phyloP scores from a whole-genome alignment of 257 asterid species.

The Solanum tarapatanum region DNA sequence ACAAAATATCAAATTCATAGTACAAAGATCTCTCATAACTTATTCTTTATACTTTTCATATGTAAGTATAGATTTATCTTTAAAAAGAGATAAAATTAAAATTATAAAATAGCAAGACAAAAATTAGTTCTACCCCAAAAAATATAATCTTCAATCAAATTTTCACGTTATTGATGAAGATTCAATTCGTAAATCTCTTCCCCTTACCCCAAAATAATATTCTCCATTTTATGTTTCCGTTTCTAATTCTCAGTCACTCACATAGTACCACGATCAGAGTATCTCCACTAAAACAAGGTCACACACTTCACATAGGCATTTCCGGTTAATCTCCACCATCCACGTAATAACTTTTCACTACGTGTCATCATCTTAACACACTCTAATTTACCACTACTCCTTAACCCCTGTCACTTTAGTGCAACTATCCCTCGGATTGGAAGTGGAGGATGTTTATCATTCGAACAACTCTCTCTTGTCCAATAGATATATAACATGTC shows the following conservation, averaged over 20 bases:
- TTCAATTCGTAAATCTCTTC: not conserved
- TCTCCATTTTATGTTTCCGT: too few species aligned
- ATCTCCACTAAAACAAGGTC: not conserved
- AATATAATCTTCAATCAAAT: not conserved
- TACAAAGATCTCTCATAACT: not conserved
- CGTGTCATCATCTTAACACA: not conserved
- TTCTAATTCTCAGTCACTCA: too few species aligned
- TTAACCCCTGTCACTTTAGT: not conserved
- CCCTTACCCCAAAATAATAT: not conserved
- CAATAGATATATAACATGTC: rapidly evolving
- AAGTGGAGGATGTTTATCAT: rapidly evolving
- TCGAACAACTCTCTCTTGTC: too few species aligned
- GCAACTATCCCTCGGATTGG: rapidly evolving
- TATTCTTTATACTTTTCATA: too few species aligned
- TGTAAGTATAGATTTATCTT: too few species aligned
- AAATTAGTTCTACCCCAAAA: not conserved
- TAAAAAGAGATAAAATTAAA: not conserved
- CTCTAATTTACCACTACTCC: not conserved
- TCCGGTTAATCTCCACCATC: not conserved
- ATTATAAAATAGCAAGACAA: not conserved
- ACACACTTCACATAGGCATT: not conserved
- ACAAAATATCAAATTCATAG: too few species aligned
- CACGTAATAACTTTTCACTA: not conserved
- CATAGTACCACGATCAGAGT: not conserved
- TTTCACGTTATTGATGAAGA: too few species aligned